Evolutionary conservation across 805 yeast species (phyloP).

Genomic region (Candida coquimbonensis): DNA sequence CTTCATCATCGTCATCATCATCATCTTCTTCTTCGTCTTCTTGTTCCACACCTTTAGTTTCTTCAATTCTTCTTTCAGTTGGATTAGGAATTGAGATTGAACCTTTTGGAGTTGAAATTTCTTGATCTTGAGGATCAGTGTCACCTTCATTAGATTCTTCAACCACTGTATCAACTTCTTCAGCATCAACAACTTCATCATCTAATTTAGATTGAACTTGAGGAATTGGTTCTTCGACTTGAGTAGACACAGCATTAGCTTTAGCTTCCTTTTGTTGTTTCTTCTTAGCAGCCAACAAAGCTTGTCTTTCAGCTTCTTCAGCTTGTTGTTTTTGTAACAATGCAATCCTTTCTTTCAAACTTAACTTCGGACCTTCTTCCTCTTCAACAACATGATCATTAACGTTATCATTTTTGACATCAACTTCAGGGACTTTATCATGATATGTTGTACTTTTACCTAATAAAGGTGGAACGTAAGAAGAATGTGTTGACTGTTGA

Average conservation of each 20-base stretch:
- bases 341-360: conserved; percentile 82
- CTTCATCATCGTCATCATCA: conserved; percentile 49
- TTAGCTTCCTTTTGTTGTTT: conserved; percentile 39
- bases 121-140: conserved; percentile 2
- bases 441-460: conserved; percentile 3
- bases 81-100: no score
- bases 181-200: background rate
- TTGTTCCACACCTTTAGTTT: conserved; percentile 21
- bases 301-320: conserved; percentile 71
- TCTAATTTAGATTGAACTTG: conserved; percentile 14
- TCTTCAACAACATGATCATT: conserved; percentile 31
- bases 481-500: conserved; percentile 18
- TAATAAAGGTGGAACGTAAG: conserved; percentile 22
- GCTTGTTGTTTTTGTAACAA: conserved; percentile 73
- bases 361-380: conserved; percentile 64
- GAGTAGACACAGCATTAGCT: background rate
- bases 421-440: conserved; percentile 5
- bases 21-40: conserved; percentile 44
- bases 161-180: background rate
- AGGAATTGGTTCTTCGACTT: background rate
- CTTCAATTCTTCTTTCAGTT: conserved; percentile 18
- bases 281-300: conserved; percentile 48
- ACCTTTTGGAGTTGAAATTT: conserved; percentile 1
- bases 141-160: background rate
- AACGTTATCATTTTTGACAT: conserved; percentile 26